Base-by-base conservation (phyloP, 179 eudicot genomes). In the Beta macrorhiza region DNA sequence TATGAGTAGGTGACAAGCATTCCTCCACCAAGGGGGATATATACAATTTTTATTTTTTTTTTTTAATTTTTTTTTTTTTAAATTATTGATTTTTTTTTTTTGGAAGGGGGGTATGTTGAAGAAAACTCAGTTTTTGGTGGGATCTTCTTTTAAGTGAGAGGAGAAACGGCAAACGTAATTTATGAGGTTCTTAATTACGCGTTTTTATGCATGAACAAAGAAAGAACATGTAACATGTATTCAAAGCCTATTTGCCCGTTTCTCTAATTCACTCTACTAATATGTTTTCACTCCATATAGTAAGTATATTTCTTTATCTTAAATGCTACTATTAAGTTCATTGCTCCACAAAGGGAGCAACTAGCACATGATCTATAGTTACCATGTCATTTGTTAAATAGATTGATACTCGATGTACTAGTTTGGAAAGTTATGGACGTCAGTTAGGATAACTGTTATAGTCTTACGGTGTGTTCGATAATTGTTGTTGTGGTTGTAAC, bases 1-100 rank as follows among this genome's bases (percentile, higher is more conserved):
- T 44, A 89, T 86, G 85, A 91, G 92, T 87, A 90, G 92, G 89
- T 88, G 85, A 87, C 92, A 89, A 89, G 93, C 91, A 91, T 88
- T 84, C 82, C 88, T 61, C 82, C 84, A 81, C 82, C 80, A 78
- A 81, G 83, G 61, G 77, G 11, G 19, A 70, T 70, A 14, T 70
- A 70, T 70, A 70, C 55, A 7, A 3, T 67, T 15, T 63, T 37
- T 37, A 25, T 25, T 25, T 25, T 37, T 0, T 37, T 37, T 37
- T 37, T 37, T 72, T 47, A n/a, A 22, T 64, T 25, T 14, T 49
- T 0, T 29, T 29, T 29, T 0, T 37, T 37, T 37, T 37, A 2
- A 37, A 37, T 37, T 37, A 37, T 37, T 37, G 1, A 37, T 1
- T 37, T 37, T 37, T 37, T 37, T 19, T 76, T 72, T 63, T 2